Evolutionary conservation across 108 stramenopile species (phyloP).

Genomic region (Skeletonema costatum): DNA sequence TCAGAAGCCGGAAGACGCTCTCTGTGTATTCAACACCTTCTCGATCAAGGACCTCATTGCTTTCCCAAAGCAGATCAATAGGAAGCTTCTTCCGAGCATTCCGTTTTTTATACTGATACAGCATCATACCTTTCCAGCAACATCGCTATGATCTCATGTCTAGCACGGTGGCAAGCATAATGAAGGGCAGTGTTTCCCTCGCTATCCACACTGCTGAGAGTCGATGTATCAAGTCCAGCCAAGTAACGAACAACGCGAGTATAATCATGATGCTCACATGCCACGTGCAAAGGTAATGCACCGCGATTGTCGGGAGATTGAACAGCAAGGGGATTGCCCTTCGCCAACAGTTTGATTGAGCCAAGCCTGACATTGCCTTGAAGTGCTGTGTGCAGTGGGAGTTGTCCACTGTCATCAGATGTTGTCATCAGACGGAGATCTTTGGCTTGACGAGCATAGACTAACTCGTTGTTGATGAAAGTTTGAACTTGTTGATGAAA

Average conservation of each 20-base stretch:
- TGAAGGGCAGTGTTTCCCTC: background rate
- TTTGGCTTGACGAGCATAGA: no score
- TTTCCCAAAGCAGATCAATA: conserved; percentile 1
- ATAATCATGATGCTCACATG: background rate
- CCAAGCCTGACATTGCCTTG: no score
- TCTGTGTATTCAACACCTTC: background rate
- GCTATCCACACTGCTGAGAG: no score
- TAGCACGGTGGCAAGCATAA: background rate
- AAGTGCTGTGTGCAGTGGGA: no score
- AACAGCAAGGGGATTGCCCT: background rate
- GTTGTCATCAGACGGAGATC: no score
- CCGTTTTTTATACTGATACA: background rate
- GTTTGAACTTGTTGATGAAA: no score
- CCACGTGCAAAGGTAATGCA: background rate
- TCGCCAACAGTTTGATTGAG: no score
- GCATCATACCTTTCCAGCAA: background rate
- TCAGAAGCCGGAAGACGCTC: background rate
- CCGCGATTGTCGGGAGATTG: background rate
- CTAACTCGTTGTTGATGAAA: no score
- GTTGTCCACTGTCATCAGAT: no score
- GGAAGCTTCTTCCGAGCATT: background rate
- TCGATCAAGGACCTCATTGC: background rate
- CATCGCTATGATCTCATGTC: background rate
- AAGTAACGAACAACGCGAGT: no score
- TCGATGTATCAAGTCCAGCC: no score